Evolutionary conservation across 371 early-diverging fungal species (phyloP), one percentile per base, ranked within the genome.

Genomic region (Rhizopus stolonifer): DNA sequence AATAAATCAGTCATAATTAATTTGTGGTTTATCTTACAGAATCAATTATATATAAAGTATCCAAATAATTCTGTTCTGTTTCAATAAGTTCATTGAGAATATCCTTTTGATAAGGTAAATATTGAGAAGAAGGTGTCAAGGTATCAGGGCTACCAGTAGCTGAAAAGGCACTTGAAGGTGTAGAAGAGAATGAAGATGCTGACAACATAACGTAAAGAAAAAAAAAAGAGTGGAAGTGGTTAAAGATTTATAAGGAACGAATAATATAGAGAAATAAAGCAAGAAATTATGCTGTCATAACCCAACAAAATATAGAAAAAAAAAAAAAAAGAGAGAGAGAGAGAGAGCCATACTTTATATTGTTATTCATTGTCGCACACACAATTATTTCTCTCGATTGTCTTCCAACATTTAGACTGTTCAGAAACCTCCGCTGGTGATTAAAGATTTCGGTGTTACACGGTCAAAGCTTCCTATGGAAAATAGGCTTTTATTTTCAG

Each of bases 11-110:
- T 33, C 21, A 18, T 19, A 24, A n/a, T n/a, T 38, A 15, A 21
- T 43, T 17, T 45, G 23, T 39, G 24, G 11, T 32, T 40, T 29
- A 49, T 45, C 58, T 56, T 72, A 77, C 81, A 56, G 72, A 65
- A 49, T 74, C 71, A 38, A 81, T 72, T 46, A 67, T 70, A 47
- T 69, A 71, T 26, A 81, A 46, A 2, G 66, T 71, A 7, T 68
- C 66, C 31, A 79, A 54, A 49, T 72, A 81, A 7, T 51, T 43
- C 38, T 71, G 64, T 59, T 81, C 81, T n/a, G 75, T 63, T 14
- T 77, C 77, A 38, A 75, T 71, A 19, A 81, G 60, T 31, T 81
- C 81, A 5, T 60, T 63, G 14, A 81, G 50, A 15, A 74, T 75
- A 17, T 44, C 42, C 22, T 65, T 71, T 42, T 26, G 23, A 34